A percentile compares a stretch with the other conserved stretches of the same genome.
Conservation (phyloP, 306 rosid species). For the Vicia villosa region DNA sequence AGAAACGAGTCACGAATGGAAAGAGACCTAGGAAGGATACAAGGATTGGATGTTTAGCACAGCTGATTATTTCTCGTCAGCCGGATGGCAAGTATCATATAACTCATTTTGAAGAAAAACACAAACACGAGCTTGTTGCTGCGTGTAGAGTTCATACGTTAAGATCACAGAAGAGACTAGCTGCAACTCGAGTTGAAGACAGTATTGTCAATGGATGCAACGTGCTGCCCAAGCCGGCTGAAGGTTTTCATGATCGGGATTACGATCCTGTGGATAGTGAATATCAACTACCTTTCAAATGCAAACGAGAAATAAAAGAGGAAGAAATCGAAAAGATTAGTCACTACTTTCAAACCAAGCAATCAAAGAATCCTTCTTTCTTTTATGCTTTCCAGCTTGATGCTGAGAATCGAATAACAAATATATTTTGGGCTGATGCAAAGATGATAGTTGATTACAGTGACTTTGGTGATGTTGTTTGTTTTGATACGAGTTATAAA, state of each 20-base stretch:
- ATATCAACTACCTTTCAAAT: conserved; percentile 48
- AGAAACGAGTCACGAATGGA: conserved; percentile 46
- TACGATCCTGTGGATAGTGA: conserved; percentile 42
- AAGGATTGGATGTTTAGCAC: conserved; percentile 71
- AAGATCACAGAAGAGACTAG: conserved; percentile 59
- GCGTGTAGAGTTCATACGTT: conserved; percentile 61
- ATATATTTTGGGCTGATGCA: conserved; percentile 62
- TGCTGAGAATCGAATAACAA: conserved; percentile 52
- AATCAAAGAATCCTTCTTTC: conserved; percentile 52
- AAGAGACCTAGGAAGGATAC: conserved; percentile 65
- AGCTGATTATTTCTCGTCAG: conserved; percentile 58
- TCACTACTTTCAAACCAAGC: conserved; percentile 50
- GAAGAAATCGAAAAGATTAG: conserved; percentile 53
- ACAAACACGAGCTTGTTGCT: conserved; percentile 65
- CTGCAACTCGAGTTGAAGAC: conserved; percentile 43
- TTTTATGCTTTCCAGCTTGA: conserved; percentile 64
- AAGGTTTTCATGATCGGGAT: conserved; percentile 33
- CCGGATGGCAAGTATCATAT: conserved; percentile 59
- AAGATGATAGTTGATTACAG: conserved; percentile 56
- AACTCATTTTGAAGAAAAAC: conserved; percentile 65
- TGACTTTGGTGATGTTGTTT: conserved; percentile 66
- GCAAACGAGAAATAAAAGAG: conserved; percentile 43
- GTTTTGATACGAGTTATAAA: conserved; percentile 61
- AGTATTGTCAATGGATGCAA: conserved; percentile 37
- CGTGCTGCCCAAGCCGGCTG: conserved; percentile 27